Evolutionary conservation across 2,329 filamentous ascomycete genomes (phyloP).

Genomic region (Parastagonospora nodorum): DNA sequence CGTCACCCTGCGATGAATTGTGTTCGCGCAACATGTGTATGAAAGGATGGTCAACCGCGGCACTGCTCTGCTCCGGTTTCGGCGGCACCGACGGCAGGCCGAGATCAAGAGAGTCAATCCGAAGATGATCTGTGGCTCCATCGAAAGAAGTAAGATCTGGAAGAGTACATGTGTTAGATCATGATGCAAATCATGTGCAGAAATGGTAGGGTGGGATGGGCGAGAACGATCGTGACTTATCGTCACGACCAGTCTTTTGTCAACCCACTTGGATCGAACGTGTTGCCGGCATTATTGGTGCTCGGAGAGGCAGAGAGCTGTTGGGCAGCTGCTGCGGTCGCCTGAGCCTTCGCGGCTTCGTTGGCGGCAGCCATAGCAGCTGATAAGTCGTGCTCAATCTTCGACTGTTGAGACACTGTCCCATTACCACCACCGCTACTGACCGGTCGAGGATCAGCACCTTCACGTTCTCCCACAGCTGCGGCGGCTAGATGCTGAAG

Average conservation of each 20-base stretch:
- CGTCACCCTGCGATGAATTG: no score
- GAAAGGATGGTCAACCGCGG: no score
- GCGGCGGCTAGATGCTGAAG: conserved; percentile 47
- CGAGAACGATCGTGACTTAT: neutral
- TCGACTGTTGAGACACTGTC: conserved; percentile 18
- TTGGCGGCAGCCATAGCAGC: conserved; percentile 45
- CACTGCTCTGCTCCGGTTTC: no score
- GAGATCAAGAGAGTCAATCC: no score
- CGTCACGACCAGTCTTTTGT: neutral
- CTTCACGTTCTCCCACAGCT: conserved; percentile 45
- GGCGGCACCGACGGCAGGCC: no score
- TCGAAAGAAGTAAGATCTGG: no score
- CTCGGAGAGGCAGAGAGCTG: conserved; percentile 27
- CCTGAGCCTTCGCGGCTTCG: conserved; percentile 43
- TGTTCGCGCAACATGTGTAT: no score
- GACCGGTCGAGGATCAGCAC: conserved; percentile 29
- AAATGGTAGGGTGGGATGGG: no score
- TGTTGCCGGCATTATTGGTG: conserved; percentile 19
- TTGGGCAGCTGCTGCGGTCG: conserved; percentile 42
- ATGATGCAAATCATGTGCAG: no score
- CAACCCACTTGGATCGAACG: conserved; percentile 17
- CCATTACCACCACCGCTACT: conserved; percentile 32
- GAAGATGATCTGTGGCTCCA: no score
- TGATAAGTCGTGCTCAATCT: conserved; percentile 41
- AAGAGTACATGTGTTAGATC: no score